These are phyloP conservation scores for Phlebopus sp. DNA, from an alignment of 1,284 basidiomycete genomes.

Conservation along the genomic window DNA sequence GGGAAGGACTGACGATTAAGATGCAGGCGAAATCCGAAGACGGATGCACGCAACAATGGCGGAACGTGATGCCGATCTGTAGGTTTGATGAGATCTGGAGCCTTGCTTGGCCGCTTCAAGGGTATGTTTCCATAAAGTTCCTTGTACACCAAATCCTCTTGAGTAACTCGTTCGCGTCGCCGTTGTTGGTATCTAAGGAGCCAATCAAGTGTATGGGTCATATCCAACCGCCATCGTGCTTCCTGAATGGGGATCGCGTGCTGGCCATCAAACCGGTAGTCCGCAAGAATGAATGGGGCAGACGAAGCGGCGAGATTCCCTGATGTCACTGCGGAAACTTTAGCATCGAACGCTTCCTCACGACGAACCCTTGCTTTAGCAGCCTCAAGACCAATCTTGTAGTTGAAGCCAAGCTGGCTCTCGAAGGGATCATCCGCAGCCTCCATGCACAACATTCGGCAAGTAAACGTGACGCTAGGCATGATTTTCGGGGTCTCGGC, in stretches of 20 bases:
- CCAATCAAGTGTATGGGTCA: constrained; percentile 83
- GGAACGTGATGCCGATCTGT: constrained; percentile 46
- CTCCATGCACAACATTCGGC: constrained; percentile 70
- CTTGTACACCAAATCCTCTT: constrained; percentile 35
- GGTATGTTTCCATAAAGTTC: constrained; percentile 30
- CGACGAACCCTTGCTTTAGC: constrained; percentile 73
- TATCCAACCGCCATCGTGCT: constrained; percentile 71
- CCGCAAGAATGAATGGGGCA: constrained; percentile 23
- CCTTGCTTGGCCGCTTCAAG: constrained; percentile 28
- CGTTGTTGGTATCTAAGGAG: constrained; percentile 48
- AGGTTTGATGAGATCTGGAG: constrained; percentile 35
- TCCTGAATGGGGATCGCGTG: constrained; percentile 72
- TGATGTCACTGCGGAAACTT: constrained; percentile 62
- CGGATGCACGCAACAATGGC: constrained; percentile 72
- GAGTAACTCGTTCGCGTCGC: constrained; percentile 32
- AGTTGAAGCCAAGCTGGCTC: constrained; percentile 75
- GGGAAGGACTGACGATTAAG: constrained; percentile 67
- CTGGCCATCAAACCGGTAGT: constrained; percentile 57
- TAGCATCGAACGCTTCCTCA: constrained; percentile 80
- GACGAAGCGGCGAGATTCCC: constrained; percentile 27
- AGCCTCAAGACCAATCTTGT: constrained; percentile 75
- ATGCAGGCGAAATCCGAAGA: constrained; percentile 59
- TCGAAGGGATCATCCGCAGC: constrained; percentile 91
- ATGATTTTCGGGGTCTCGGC: constrained; percentile 71
- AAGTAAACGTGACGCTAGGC: constrained; percentile 62